Percentiles rank a stretch among this genome's conserved stretches.
These are phyloP conservation scores for Penicillium arizonense DNA, from an alignment of 495 filamentous ascomycete genomes.

Conservation along the genomic window DNA sequence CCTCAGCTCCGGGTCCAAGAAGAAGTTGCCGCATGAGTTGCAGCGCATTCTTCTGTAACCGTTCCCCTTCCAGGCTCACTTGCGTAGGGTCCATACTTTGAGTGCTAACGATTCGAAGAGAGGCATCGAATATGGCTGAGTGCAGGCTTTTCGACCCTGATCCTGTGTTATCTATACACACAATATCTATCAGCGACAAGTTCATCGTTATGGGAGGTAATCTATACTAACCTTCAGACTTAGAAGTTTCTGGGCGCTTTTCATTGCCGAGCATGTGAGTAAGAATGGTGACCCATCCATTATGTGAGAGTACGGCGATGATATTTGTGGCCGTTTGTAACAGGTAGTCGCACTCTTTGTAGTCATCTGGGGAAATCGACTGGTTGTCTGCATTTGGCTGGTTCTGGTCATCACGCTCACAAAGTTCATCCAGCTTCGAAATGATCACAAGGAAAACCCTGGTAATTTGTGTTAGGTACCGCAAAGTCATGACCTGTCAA, in stretches of 20 bases:
- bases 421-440: constrained; percentile 37
- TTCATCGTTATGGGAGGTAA: no score
- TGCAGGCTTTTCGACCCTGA: constrained; percentile 36
- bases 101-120: constrained; percentile 32
- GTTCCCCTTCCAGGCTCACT: constrained; percentile 30
- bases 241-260: constrained; percentile 24
- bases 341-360: constrained; percentile 76
- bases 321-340: constrained; percentile 72
- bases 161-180: constrained; percentile 24
- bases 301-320: constrained; percentile 47
- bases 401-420: constrained; percentile 22
- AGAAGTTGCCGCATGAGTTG: constrained; percentile 74
- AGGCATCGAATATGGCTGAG: constrained; percentile 35
- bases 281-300: constrained; percentile 41
- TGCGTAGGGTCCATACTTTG: constrained; percentile 10
- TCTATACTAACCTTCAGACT: constrained; percentile 31
- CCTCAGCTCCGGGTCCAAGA: constrained; percentile 63
- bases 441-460: constrained; percentile 44
- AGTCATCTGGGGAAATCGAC: constrained; percentile 53
- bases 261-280: constrained; percentile 36
- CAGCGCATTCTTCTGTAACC: constrained; percentile 66
- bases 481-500: not conserved
- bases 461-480: constrained; percentile 13
- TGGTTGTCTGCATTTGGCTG: constrained; percentile 14
- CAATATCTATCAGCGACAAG: constrained; percentile 4